Base-by-base conservation (phyloP, 2,329 filamentous ascomycete genomes). In the Trichoderma atroviride region DNA sequence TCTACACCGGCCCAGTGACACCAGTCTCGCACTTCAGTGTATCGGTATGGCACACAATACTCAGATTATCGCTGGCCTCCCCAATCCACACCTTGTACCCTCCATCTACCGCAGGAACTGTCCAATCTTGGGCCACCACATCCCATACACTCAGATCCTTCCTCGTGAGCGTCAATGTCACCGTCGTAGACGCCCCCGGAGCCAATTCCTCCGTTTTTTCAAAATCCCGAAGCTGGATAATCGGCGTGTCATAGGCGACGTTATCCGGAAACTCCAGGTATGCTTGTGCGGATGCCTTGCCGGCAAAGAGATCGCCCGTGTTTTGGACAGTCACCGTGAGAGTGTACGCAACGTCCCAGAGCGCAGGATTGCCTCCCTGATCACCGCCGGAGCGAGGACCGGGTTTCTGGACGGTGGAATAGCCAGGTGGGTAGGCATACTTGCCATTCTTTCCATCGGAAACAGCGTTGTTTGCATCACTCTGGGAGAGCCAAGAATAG, bases 101-200 rank as follows among this genome's bases (percentile, higher is more conserved):
- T 2, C 80, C 81, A 37, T 79, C 74, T 1, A 79, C 74, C 0
- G 71, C 74, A 5, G 81, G 81, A 10, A 85, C 77, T 1, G 88
- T 84, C 91, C 91, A 94, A 72, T 93, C 92, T 80, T 92, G 90
- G 52, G 81, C 76, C 6, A 81, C 78, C 0, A 88, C 85, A 75
- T 91, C 90, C 91, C 91, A 93, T 57, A 92, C 90, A 72, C 91
- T 92, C 68, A 93, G 69, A 75, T 93, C 91, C 74, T 90, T 87
- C 69, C 91, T 85, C 7, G 86, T 91, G 68, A 93, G 73, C 0
- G 81, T 79, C 73, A 93, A 83, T 24, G 83, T 82, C 0, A 93
- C 85, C 0, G 79, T 83, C 69, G 79, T 78, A 4, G 78, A 84
- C 75, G 88, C 82, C 0, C 87, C 88, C 0, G 84, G 82, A 4